Base-by-base conservation (phyloP, 805 yeast species). In the Wickerhamomyces pijperi region DNA sequence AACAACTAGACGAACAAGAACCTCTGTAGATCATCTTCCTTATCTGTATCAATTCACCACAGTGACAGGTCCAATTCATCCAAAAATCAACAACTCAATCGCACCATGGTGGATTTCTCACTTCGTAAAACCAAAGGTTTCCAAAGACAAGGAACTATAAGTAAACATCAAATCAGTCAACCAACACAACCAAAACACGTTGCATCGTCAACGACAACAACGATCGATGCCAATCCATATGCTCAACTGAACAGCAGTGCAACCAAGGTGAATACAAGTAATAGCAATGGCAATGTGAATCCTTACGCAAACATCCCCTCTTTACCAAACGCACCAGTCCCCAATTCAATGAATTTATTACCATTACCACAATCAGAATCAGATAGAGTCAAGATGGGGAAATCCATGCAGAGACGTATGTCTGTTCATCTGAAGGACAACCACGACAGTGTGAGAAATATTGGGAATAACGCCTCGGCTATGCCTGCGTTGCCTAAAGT, bases 351-450 rank as follows among this genome's bases (percentile, higher is more conserved):
- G 54, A 14, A 58, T 64, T 19, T 56, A 55, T 39, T 51, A 57
- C 19, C 53, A 53, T 7, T 21, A 6, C 23, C 23, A 6, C 23
- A 21, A 21, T 21, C 23, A 21, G 23, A 21, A 21, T 21, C 23
- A 36, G 64, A 58, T 33, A 58, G 60, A 42, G 63, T 55, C 25
- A 63, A 60, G 46, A 59, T 63, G 42, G 68, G 65, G 2, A 53
- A 60, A 14, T 54, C 65, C 17, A 65, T 65, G 63, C 68, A 67
- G 39, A 51, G 74, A 38, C 51, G 74, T 41, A 55, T 68, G 43
- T 68, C 73, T 3, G 57, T 68, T 25, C 68, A 64, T 40, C 61
- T 38, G 46, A 39, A 37, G 40, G 46, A 19, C 35, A 39, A 16
- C 21, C n/a, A n/a, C n/a, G n/a, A n/a, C n/a, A n/a, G n/a, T n/a